Conservation (phyloP, 345 rosid species). For the Citrus inodora region DNA sequence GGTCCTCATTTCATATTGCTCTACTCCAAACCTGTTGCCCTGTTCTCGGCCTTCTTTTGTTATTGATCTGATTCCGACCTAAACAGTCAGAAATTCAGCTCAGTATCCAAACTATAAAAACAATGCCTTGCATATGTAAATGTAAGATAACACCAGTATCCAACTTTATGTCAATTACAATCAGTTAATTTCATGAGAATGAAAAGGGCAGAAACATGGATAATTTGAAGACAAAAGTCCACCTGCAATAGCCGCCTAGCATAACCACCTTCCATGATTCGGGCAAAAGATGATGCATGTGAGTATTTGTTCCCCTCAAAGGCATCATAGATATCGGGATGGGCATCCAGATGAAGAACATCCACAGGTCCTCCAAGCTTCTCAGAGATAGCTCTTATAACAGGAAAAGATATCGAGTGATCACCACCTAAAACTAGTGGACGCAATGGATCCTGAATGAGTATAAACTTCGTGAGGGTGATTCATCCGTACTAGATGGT, state of each 20-base stretch:
- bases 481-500: not conserved
- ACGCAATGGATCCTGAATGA: constrained; percentile 69
- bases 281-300: constrained; percentile 98
- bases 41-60: constrained; percentile 85
- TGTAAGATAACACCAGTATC: not conserved
- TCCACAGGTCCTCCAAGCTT: constrained; percentile 97
- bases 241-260: constrained; percentile 93
- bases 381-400: constrained; percentile 89
- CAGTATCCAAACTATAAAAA: constrained; percentile 1
- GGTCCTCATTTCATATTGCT: constrained; percentile 93
- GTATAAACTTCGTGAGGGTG: not conserved
- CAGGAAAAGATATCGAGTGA: constrained; percentile 91
- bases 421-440: constrained; percentile 96
- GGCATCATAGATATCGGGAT: constrained; percentile 85
- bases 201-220: not conserved
- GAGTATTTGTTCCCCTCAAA: constrained; percentile 94
- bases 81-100: constrained; percentile 11
- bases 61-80: constrained; percentile 97
- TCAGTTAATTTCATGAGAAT: not conserved
- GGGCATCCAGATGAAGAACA: constrained; percentile 98
- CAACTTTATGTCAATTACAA: not conserved
- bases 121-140: not conserved
- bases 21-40: constrained; percentile 89
- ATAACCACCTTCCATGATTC: constrained; percentile 98
- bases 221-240: constrained; percentile 4